Conservation (phyloP, 106 monocot species). For the Agapanthus africanus region DNA sequence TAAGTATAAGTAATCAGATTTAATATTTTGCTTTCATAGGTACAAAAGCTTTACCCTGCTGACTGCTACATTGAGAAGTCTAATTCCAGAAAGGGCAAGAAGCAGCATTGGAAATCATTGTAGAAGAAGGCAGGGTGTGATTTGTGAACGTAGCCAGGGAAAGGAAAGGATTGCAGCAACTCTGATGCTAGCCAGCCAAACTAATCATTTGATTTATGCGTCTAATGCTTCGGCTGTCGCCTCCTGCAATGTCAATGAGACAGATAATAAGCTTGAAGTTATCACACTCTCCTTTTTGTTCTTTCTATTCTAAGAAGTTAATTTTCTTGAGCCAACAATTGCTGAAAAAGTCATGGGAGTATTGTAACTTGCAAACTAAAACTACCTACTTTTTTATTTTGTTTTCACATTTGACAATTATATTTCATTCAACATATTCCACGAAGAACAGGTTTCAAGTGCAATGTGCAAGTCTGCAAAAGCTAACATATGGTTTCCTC, state of each 20-base stretch:
- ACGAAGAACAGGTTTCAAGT: too few species aligned
- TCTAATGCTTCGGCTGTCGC: slow-evolving; percentile 6
- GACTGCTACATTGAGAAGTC: neutral
- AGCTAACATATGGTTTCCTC: too few species aligned
- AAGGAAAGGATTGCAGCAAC: neutral
- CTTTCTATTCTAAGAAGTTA: neutral
- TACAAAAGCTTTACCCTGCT: neutral
- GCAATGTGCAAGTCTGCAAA: too few species aligned
- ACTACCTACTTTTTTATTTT: too few species aligned
- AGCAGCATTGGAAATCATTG: neutral
- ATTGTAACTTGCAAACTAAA: too few species aligned
- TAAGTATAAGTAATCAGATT: too few species aligned
- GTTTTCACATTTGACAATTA: too few species aligned
- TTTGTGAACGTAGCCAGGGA: neutral
- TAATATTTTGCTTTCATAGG: too few species aligned
- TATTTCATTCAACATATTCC: too few species aligned
- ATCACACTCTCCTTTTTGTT: neutral
- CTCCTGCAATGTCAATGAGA: neutral
- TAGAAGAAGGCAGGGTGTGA: neutral
- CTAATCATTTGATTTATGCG: neutral
- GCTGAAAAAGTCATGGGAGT: too few species aligned
- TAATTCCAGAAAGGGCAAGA: neutral
- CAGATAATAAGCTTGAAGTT: neutral
- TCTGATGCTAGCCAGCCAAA: neutral
- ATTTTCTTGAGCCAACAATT: too few species aligned